Percentiles rank a stretch among this genome's conserved stretches.
Evolutionary conservation across 2,329 filamentous ascomycete genomes (phyloP).

Genomic region (Clarireedia monteithiana): DNA sequence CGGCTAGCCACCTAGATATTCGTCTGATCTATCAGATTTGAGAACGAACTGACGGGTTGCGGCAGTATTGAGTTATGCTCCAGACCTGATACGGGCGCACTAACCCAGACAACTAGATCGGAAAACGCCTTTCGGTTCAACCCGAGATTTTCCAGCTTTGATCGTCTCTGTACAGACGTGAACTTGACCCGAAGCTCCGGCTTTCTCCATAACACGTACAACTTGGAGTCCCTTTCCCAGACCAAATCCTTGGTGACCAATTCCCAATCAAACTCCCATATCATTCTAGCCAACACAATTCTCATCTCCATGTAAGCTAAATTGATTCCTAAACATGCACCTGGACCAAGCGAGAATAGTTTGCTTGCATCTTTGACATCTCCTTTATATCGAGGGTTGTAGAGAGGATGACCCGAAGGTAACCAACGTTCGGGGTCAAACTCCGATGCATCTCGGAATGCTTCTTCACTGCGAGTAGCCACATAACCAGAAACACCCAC

Average conservation of each 20-base stretch:
- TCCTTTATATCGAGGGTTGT: background rate
- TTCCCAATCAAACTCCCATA: conserved; percentile 5
- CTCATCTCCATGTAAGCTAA: conserved; percentile 8
- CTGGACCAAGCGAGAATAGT: background rate
- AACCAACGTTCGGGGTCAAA: conserved; percentile 7
- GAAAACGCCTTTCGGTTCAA: background rate
- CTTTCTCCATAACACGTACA: conserved; percentile 3
- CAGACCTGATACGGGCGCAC: too few relatives aligned
- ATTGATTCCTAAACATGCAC: conserved; percentile 1
- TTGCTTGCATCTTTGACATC: conserved; percentile 4
- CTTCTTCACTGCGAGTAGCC: background rate
- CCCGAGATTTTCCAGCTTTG: background rate
- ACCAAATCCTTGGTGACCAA: background rate
- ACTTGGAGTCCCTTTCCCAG: conserved; percentile 1
- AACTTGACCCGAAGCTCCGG: background rate
- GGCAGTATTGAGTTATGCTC: too few relatives aligned
- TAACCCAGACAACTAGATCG: background rate
- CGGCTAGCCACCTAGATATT: background rate
- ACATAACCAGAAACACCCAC: background rate
- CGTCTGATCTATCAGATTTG: too few relatives aligned
- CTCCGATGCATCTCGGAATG: background rate
- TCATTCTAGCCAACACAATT: conserved; percentile 1
- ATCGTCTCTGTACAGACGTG: background rate
- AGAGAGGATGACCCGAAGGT: background rate
- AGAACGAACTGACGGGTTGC: too few relatives aligned